Conservation (phyloP, 2,329 filamentous ascomycete genomes). For the Ceratocystiopsis sp. region DNA sequence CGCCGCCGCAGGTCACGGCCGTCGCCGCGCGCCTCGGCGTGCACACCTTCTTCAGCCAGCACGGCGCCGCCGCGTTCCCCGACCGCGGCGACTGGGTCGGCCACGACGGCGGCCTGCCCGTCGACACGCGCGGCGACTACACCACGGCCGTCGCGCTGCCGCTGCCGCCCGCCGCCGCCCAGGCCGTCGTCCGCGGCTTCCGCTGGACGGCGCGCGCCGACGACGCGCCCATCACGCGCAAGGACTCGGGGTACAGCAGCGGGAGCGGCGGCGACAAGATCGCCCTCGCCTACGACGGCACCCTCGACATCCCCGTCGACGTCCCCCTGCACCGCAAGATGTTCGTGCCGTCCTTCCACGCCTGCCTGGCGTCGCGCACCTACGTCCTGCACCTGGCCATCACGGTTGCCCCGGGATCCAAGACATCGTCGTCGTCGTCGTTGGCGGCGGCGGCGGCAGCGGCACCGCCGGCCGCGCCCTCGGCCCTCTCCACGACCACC, state of each 20-base stretch:
- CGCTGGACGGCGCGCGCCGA: conserved; percentile 19
- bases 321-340: conserved; percentile 29
- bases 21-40: conserved; percentile 33
- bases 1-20: conserved; percentile 30
- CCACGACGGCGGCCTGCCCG: conserved; percentile 14
- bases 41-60: conserved; percentile 33
- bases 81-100: conserved; percentile 29
- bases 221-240: conserved; percentile 14
- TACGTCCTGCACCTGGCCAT: conserved; percentile 33
- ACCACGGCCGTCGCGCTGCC: conserved; percentile 25
- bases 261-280: neutral
- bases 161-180: neutral
- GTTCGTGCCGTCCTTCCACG: conserved; percentile 40
- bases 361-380: conserved; percentile 37
- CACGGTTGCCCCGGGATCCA: conserved; percentile 17
- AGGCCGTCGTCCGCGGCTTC: conserved; percentile 17
- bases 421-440: conserved; percentile 19
- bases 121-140: conserved; percentile 28
- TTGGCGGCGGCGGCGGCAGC: neutral
- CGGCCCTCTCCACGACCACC: neutral
- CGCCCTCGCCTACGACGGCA: conserved; percentile 22
- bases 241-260: neutral
- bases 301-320: conserved; percentile 29
- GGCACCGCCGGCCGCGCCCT: neutral
- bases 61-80: conserved; percentile 28